Conservation (phyloP, 148 eudicot species). For the Polygonum maritimum region DNA sequence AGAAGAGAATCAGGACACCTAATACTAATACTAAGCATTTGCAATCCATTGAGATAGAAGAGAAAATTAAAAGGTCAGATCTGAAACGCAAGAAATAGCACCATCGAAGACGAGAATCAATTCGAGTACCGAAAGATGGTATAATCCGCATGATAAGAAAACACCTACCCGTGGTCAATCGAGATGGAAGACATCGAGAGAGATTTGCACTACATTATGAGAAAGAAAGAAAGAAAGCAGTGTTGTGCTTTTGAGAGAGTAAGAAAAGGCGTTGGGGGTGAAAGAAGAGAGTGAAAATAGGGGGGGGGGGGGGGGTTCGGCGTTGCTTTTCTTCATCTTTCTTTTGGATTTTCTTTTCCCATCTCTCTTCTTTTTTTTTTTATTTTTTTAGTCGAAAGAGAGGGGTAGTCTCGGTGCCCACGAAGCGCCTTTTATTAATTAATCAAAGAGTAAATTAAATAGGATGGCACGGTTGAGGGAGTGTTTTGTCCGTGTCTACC, state of each 20-base stretch:
- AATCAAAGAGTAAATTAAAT: too few relatives aligned
- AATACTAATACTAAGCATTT: background rate
- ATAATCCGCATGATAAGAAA: background rate
- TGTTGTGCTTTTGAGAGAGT: background rate
- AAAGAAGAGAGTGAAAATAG: background rate
- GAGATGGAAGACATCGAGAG: constrained; percentile 15
- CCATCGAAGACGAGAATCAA: background rate
- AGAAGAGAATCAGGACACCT: background rate
- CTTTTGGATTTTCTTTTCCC: background rate
- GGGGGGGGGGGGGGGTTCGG: background rate
- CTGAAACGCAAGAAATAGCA: background rate
- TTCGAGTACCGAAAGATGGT: background rate
- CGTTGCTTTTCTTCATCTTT: constrained; percentile 8
- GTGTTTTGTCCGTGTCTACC: too few relatives aligned
- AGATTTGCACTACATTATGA: constrained; percentile 7
- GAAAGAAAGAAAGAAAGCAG: background rate
- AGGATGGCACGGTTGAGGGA: too few relatives aligned
- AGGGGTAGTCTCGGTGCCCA: too few relatives aligned
- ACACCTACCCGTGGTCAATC: constrained; percentile 23
- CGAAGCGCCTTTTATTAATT: too few relatives aligned
- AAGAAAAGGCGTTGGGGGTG: background rate
- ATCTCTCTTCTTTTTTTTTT: too few relatives aligned
- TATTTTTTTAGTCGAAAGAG: too few relatives aligned
- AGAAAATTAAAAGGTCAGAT: background rate
- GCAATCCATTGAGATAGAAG: background rate